phyloP scores from a whole-genome alignment of 345 rosid species.

The Syzygium oleosum region DNA sequence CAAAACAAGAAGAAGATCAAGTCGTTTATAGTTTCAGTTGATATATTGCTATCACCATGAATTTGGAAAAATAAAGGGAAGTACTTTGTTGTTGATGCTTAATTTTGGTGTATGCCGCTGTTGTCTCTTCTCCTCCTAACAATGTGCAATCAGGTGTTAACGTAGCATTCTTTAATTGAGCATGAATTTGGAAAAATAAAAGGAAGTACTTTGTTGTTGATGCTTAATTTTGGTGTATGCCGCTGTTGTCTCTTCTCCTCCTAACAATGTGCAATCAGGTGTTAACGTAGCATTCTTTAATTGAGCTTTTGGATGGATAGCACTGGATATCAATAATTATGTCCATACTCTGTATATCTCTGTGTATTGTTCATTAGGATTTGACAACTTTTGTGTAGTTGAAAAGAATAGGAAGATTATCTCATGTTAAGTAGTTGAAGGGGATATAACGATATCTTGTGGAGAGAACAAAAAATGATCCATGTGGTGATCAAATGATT shows the following conservation, averaged over 20 bases:
- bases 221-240: background rate
- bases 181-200: too few relatives aligned
- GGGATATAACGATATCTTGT: background rate
- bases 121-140: background rate
- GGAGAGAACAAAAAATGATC: background rate
- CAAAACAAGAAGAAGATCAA: background rate
- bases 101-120: background rate
- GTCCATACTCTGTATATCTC: background rate
- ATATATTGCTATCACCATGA: background rate
- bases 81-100: background rate
- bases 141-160: background rate
- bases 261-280: background rate
- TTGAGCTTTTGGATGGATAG: background rate
- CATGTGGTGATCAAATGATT: background rate
- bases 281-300: background rate
- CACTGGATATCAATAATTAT: background rate
- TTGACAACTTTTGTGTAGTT: background rate
- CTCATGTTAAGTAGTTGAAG: background rate
- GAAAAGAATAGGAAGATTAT: background rate
- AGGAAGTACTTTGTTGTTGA: background rate
- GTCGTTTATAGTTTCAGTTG: background rate
- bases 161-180: background rate
- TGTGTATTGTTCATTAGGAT: background rate
- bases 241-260: background rate
- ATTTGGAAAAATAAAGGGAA: background rate